Percentiles rank a stretch among this genome's conserved stretches.
Conservation (phyloP, 345 rosid species). For the Limnanthes douglasii region DNA sequence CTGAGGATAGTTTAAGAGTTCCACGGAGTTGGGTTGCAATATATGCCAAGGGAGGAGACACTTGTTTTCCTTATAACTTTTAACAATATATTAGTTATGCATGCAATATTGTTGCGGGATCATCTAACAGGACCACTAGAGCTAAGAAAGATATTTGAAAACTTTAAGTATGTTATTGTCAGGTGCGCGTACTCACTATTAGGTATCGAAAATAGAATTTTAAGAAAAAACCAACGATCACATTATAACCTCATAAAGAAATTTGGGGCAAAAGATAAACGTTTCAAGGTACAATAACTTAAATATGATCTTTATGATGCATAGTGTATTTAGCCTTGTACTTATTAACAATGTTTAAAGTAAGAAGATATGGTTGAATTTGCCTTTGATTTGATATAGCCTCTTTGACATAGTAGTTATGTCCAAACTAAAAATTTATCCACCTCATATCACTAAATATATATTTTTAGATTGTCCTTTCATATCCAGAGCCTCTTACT, state of each 20-base stretch:
- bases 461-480: slow-evolving; percentile 40
- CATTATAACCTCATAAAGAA: slow-evolving; percentile 75
- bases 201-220: slow-evolving; percentile 69
- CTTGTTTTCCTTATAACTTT: slow-evolving; percentile 75
- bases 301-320: no score
- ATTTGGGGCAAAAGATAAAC: slow-evolving; percentile 57
- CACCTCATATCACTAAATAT: neutral
- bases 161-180: slow-evolving; percentile 69
- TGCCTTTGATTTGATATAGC: no score
- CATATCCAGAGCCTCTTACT: slow-evolving; percentile 48
- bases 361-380: neutral
- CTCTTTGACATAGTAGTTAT: no score
- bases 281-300: slow-evolving; percentile 36
- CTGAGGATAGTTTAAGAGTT: slow-evolving; percentile 67
- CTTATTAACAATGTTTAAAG: no score
- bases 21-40: slow-evolving; percentile 56
- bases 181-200: slow-evolving; percentile 67
- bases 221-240: slow-evolving; percentile 65
- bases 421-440: no score
- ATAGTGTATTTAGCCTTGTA: no score
- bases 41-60: slow-evolving; percentile 59
- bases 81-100: slow-evolving; percentile 80
- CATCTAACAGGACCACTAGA: slow-evolving; percentile 64
- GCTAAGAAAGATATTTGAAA: slow-evolving; percentile 48
- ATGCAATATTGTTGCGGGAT: slow-evolving; percentile 58